phyloP scores from a whole-genome alignment of 805 yeast genomes.

The Lachancea meyersii region DNA sequence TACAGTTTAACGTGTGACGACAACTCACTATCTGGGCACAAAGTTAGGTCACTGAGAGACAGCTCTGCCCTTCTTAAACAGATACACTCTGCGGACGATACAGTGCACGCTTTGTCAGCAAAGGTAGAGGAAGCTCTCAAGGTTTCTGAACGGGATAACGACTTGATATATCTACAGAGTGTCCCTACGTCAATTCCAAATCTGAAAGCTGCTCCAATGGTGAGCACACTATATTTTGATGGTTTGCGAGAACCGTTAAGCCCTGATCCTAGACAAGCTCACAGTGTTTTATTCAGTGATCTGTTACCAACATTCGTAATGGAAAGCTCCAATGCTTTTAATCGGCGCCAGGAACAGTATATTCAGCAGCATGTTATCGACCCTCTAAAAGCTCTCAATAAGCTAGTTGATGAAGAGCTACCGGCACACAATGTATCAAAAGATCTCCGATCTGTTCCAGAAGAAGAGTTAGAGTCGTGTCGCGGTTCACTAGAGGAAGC shows the following conservation, averaged over 20 bases:
- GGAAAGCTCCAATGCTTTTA: constrained; percentile 60
- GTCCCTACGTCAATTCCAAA: constrained; percentile 50
- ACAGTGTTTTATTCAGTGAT: constrained; percentile 44
- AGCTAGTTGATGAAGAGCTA: constrained; percentile 39
- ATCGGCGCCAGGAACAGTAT: constrained; percentile 56
- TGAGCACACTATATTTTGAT: constrained; percentile 39
- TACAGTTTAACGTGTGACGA: constrained; percentile 38
- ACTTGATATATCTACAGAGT: constrained; percentile 62
- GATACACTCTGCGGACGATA: constrained; percentile 37
- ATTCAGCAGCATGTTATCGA: constrained; percentile 39
- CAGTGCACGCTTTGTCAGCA: constrained; percentile 37
- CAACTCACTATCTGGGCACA: constrained; percentile 56
- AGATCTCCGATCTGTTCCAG: constrained; percentile 52
- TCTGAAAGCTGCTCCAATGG: constrained; percentile 47
- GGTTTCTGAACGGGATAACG: constrained; percentile 71
- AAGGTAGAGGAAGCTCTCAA: constrained; percentile 42
- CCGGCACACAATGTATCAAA: constrained; percentile 52
- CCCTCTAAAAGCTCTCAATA: constrained; percentile 46
- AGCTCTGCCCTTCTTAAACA: constrained; percentile 35
- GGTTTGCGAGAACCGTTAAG: constrained; percentile 33
- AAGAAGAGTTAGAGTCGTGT: constrained; percentile 50
- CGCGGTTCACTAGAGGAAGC: constrained; percentile 51
- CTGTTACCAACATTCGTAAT: constrained; percentile 62
- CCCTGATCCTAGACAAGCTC: constrained; percentile 10
- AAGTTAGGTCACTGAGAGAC: constrained; percentile 44